Evolutionary conservation across 1,284 basidiomycete genomes (phyloP), one percentile per base, ranked within the genome.

Genomic region (Pseudozyma pruni): DNA sequence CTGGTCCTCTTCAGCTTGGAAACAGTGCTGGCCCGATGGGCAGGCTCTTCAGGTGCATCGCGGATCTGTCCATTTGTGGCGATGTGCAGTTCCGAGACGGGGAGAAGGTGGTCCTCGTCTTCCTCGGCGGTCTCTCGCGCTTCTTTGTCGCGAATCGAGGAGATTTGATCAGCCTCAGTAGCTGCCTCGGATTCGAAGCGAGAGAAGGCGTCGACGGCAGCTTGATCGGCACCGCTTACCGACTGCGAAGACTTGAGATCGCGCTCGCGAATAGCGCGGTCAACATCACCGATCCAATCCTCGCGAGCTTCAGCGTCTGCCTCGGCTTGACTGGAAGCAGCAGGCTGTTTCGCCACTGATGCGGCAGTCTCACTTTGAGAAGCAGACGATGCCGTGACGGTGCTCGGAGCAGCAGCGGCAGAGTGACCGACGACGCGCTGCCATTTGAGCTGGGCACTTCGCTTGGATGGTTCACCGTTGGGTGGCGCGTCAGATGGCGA

Each of bases 281-380:
- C 57, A 14, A 71, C 61, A 16, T 71, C 61, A 5, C 61, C 68
- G 17, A 71, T 60, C 61, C 61, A 64, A 9, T 71, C 61, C 27
- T 71, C 68, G n/a, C 46, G 55, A 34, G 20, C 27, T 11, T 46
- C 51, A 16, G 37, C 16, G 16, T 41, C 35, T 2, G 29, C 37
- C n/a, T 48, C 45, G 14, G 31, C 17, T 3, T 19, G 42, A 11
- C 13, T 4, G 4, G 38, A 19, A 20, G 22, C 29, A 10, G 31
- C 19, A 2, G 37, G 31, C 14, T 10, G 16, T 5, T 17, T 39
- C 2, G 17, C 29, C 31, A n/a, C 7, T 20, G 31, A 16, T 4
- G 16, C 29, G 5, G 29, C 17, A 1, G 20, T 29, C 5, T 20
- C 22, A 19, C 16, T 1, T 22, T 41, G 14, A 17, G 23, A 17